Base-by-base conservation (phyloP, 2,329 filamentous ascomycete species). In the Setomelanomma holmii region DNA sequence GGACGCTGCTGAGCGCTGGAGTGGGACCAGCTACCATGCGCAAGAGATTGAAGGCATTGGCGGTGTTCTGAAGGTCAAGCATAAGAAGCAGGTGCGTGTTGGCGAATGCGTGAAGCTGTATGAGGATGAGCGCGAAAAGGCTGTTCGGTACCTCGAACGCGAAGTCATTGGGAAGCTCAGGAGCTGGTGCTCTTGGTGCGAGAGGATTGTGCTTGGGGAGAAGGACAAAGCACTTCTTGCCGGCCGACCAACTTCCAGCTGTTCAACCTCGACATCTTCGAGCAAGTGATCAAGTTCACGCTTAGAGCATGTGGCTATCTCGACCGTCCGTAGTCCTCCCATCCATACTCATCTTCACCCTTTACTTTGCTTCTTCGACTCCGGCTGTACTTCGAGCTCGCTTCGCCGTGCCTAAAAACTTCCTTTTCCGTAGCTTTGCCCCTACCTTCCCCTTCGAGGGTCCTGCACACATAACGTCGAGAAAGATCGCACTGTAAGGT, bases 171-270 rank as follows among this genome's bases (percentile, higher is more conserved):
- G 90, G 0, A 75, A 77, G 42, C 80, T 86, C 50, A 83, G 93
- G 55, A 92, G 89, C 69, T 96, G 91, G 91, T 98, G 93, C 74
- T 91, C 89, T 0, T 97, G 93, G 93, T 98, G 93, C 73, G 86
- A 82, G 73, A 82, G 91, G 55, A 87, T 91, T 3, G 85, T 96
- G 45, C 87, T 87, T 0, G 82, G 86, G 11, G 75, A 75, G 45
- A 75, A 75, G 52, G 84, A 86, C 30, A 51, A 56, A 24, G 64
- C 55, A 5, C 58, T 58, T 30, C 45, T 45, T 17, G 48, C 42
- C 38, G 63, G 67, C 2, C 47, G 64, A 27, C 62, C 59, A 7
- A 17, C 38, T 17, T 64, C 58, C 2, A 63, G 59, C 20, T 46
- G 56, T 3, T 60, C 63, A 8, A 64, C 56, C 49, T 64, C 63